phyloP scores from a whole-genome alignment of 148 eudicot genomes.

The Rhododendron mucronatum region DNA sequence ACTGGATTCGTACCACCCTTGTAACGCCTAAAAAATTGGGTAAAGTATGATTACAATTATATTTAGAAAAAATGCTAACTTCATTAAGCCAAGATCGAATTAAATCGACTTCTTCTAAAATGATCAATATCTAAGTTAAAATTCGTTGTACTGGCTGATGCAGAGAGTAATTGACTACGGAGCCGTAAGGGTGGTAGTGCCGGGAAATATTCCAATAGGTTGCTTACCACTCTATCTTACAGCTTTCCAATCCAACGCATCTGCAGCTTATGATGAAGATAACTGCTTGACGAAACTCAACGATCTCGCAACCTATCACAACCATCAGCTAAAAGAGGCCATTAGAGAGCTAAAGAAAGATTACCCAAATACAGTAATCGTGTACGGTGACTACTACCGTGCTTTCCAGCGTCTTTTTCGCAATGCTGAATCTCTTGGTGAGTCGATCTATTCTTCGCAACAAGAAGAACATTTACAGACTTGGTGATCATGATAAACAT shows the following conservation, averaged over 20 bases:
- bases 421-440: constrained; percentile 1
- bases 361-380: neutral
- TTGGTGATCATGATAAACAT: neutral
- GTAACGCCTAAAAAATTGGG: too few relatives aligned
- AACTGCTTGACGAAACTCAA: constrained; percentile 1
- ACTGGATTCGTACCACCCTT: too few relatives aligned
- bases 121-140: neutral
- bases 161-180: constrained; percentile 24
- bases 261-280: constrained; percentile 2
- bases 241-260: neutral
- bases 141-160: neutral
- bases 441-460: neutral
- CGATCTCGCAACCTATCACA: neutral
- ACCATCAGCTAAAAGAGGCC: constrained; percentile 1
- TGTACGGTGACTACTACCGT: constrained; percentile 11
- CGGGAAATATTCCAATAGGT: constrained; percentile 25
- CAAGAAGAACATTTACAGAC: neutral
- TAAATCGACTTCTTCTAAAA: too few relatives aligned
- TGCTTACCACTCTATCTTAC: constrained; percentile 23
- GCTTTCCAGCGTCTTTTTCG: neutral
- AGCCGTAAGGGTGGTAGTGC: constrained; percentile 21
- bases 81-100: neutral
- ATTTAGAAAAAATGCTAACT: neutral
- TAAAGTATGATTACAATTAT: too few relatives aligned
- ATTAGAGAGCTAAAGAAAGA: neutral